Conservation (phyloP, 2,329 filamentous ascomycete species). For the Talaromyces atroroseus region DNA sequence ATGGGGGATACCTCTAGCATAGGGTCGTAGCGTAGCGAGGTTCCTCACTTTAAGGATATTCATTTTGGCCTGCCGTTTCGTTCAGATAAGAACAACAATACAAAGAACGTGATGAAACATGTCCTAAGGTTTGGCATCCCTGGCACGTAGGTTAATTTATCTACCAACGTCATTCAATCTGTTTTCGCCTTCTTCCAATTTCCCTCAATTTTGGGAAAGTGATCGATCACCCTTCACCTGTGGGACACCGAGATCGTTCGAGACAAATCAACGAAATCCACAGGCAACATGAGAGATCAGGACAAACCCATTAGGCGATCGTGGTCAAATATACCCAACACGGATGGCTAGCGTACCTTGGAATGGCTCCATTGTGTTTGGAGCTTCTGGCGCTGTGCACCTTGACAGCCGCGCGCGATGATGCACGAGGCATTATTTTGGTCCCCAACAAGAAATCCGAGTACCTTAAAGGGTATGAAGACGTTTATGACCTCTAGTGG, state of each 20-base stretch:
- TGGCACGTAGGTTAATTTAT: neutral
- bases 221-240: neutral
- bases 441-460: neutral
- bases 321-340: neutral
- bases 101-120: neutral
- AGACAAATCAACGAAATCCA: neutral
- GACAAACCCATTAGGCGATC: too few species aligned
- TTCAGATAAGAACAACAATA: neutral
- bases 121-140: neutral
- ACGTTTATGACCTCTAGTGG: neutral
- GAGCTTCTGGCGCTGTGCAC: neutral
- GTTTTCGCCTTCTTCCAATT: too few species aligned
- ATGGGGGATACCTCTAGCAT: neutral
- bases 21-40: neutral
- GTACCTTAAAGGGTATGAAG: neutral
- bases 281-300: too few species aligned
- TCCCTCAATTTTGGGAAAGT: neutral
- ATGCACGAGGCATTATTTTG: neutral
- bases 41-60: neutral
- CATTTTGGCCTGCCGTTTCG: neutral
- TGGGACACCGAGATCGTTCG: neutral
- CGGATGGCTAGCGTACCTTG: constrained; percentile 1
- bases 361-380: neutral
- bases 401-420: neutral
- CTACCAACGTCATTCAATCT: too few species aligned